phyloP scores from a whole-genome alignment of 768 basidiomycete species.

The Tylopilus plumbeoviolaceoides region DNA sequence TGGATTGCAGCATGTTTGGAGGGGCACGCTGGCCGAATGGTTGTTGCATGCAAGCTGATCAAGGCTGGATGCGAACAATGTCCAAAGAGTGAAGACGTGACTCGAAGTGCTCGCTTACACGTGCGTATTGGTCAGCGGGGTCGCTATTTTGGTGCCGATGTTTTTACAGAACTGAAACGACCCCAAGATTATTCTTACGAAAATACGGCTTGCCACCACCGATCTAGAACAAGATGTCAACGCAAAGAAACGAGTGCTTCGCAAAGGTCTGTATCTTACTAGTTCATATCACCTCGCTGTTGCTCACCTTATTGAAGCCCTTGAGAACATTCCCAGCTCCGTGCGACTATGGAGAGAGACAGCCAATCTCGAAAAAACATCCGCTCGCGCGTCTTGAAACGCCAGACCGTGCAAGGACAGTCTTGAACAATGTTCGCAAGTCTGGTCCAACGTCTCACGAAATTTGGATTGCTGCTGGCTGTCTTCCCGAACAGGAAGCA shows the following conservation, averaged over 20 bases:
- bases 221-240: slow-evolving; percentile 77
- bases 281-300: neutral
- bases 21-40: slow-evolving; percentile 96
- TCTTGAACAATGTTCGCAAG: slow-evolving; percentile 93
- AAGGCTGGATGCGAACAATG: slow-evolving; percentile 93
- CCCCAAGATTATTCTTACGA: slow-evolving; percentile 91
- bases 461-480: no score
- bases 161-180: slow-evolving; percentile 73
- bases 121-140: slow-evolving; percentile 42
- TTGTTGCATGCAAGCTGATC: slow-evolving; percentile 89
- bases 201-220: slow-evolving; percentile 93
- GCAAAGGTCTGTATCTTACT: slow-evolving; percentile 67
- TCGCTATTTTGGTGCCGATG: neutral
- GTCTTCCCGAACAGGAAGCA: no score
- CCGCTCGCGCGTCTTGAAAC: slow-evolving; percentile 95
- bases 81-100: slow-evolving; percentile 94
- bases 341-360: slow-evolving; percentile 98
- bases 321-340: slow-evolving; percentile 96
- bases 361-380: slow-evolving; percentile 93
- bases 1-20: slow-evolving; percentile 98
- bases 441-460: slow-evolving; percentile 95
- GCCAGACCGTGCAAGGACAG: slow-evolving; percentile 84
- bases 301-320: slow-evolving; percentile 45
- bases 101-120: slow-evolving; percentile 88
- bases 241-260: slow-evolving; percentile 84